These are phyloP conservation scores for Coniochaeta sp. DNA, from an alignment of 2,329 filamentous ascomycete species.

Conservation along the genomic window DNA sequence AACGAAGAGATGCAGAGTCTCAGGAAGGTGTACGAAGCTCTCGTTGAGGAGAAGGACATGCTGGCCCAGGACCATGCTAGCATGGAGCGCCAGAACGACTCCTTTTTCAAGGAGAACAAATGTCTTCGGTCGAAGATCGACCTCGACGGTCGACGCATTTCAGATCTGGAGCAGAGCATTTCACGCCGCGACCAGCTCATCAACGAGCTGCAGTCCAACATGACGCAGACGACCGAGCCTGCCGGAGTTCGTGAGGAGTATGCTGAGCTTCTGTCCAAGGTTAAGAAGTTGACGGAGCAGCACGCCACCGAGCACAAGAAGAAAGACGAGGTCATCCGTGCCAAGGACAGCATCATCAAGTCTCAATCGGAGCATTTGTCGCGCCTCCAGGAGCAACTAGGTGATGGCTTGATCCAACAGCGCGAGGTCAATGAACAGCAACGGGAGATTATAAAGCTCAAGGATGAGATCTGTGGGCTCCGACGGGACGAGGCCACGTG, in stretches of 20 bases:
- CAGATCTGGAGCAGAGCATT: constrained; percentile 18
- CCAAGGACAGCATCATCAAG: constrained; percentile 14
- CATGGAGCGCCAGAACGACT: constrained; percentile 46
- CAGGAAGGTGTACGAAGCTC: constrained; percentile 16
- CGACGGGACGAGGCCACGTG: background rate
- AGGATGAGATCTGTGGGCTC: background rate
- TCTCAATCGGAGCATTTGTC: constrained; percentile 13
- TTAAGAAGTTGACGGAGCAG: constrained; percentile 13
- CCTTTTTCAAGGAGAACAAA: constrained; percentile 47
- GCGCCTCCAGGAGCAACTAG: constrained; percentile 1
- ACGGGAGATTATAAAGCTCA: background rate
- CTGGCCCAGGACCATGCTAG: constrained; percentile 44
- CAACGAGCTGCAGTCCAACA: constrained; percentile 15
- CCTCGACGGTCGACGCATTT: constrained; percentile 17
- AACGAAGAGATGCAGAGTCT: constrained; percentile 43
- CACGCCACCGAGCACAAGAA: constrained; percentile 11
- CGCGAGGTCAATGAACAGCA: background rate
- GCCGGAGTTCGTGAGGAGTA: constrained; percentile 14
- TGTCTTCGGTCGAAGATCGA: constrained; percentile 22
- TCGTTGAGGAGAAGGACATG: constrained; percentile 34
- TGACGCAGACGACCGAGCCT: constrained; percentile 12
- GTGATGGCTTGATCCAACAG: background rate
- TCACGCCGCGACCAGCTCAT: constrained; percentile 17
- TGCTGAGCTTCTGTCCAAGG: constrained; percentile 16
- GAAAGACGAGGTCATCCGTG: constrained; percentile 11